Percentiles rank a stretch among this genome's conserved stretches.
Conservation (phyloP, 306 rosid genomes). For the Mucuna pruriens region DNA sequence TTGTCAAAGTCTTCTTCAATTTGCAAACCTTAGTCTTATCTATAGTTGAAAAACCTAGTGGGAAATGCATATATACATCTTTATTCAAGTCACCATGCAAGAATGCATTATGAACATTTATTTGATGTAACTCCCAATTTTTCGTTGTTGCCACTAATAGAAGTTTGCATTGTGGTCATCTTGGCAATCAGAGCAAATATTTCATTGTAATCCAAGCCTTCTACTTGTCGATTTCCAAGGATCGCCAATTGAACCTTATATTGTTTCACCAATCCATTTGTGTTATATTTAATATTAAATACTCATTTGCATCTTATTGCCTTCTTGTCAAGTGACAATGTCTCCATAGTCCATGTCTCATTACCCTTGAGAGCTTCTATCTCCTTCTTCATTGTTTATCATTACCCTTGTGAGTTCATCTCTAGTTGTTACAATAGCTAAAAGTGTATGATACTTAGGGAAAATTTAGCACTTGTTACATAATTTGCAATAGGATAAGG, state of each 20-base stretch:
- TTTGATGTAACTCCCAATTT: background rate
- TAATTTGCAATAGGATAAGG: background rate
- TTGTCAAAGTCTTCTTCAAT: too few relatives aligned
- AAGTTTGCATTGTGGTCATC: background rate
- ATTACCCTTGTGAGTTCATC: background rate
- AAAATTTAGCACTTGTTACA: background rate
- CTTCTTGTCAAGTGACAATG: background rate
- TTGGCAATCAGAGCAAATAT: too few relatives aligned
- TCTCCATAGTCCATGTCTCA: background rate
- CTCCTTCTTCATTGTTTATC: background rate
- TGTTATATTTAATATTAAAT: background rate
- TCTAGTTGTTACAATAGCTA: background rate
- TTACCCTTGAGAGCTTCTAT: background rate
- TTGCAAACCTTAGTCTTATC: background rate
- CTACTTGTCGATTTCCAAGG: background rate
- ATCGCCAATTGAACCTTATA: background rate
- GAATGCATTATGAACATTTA: background rate
- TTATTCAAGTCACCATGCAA: background rate
- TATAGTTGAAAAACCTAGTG: background rate
- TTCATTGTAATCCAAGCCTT: background rate
- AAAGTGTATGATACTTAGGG: background rate
- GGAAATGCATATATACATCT: background rate
- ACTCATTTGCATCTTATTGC: background rate
- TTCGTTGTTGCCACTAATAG: background rate
- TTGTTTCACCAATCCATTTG: background rate